Conservation (phyloP, 495 filamentous ascomycete genomes). For the Clohesyomyces aquaticus region DNA sequence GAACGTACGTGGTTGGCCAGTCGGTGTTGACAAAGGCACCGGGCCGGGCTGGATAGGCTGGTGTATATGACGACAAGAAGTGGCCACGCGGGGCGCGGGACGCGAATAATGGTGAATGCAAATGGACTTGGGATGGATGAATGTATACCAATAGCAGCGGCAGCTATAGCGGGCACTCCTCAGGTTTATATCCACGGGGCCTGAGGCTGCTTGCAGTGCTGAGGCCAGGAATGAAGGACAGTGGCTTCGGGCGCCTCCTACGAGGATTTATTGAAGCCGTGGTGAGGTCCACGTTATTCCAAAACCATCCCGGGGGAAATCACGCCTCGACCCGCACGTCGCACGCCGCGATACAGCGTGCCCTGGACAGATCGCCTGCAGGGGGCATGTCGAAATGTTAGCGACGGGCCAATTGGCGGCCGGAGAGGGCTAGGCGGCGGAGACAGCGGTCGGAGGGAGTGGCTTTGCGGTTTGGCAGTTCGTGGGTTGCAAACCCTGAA, state of each 20-base stretch:
- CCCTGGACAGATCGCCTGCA: constrained; percentile 29
- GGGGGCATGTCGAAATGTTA: constrained; percentile 5
- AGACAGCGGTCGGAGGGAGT: constrained; percentile 15
- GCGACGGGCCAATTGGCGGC: constrained; percentile 16
- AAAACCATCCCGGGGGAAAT: constrained; percentile 34
- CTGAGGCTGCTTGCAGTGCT: constrained; percentile 2
- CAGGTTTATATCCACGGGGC: constrained; percentile 15
- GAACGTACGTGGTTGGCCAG: constrained; percentile 20
- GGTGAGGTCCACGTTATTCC: constrained; percentile 30
- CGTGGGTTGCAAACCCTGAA: not conserved
- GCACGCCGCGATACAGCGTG: constrained; percentile 12
- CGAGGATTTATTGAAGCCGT: constrained; percentile 23
- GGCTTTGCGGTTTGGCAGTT: constrained; percentile 27
- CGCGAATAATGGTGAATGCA: not conserved
- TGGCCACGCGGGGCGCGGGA: not conserved
- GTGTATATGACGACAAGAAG: constrained; percentile 17
- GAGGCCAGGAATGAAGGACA: constrained; percentile 8
- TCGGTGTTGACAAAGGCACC: not conserved
- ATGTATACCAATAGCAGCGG: constrained; percentile 17
- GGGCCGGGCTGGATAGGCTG: not conserved
- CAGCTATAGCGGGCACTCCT: not conserved
- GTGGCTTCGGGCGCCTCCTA: constrained; percentile 36
- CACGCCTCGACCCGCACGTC: constrained; percentile 7
- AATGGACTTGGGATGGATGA: constrained; percentile 11
- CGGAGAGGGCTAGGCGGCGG: constrained; percentile 1